Base-by-base conservation (phyloP, 177 flowering plant genomes). In the Vitis hybrid region DNA sequence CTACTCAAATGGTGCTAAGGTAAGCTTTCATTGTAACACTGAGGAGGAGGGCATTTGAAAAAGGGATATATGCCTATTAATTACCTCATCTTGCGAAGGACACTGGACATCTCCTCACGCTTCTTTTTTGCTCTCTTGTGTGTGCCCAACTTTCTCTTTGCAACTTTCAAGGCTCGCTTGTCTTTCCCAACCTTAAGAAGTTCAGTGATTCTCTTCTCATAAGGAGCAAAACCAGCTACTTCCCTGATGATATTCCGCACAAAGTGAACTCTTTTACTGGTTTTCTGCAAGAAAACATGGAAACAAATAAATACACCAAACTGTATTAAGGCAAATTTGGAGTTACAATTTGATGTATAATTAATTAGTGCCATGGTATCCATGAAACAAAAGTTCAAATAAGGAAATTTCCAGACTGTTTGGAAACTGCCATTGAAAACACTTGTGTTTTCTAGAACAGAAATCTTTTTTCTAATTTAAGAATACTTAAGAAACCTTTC, bases 151-250 rank as follows among this genome's bases (percentile, higher is more conserved):
- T 34, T 34, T 34, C 45, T 34, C 45, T 34, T 34, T 1, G 45
- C 45, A 34, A 68, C 71, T 51, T 74, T 74, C 55, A 74, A 26
- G 30, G n/a, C 8, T 75, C 79, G 56, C 75, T 26, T 51, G 64
- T 76, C 7, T 72, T 75, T 26, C 30, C 30, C 30, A 57, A 76
- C 79, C 63, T 68, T 76, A 3, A 76, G 75, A 62, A 76, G 79
- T 56, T 76, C 79, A 64, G 79, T 76, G 55, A 76, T 76, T 64
- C 79, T 76, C 63, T 76, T 76, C 70, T 76, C 79, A 68, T 72
- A 76, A 3, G 79, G 79, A 14, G 79, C 79, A 68, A 76, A 72
- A 4, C 79, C 79, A 68, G 79, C 79, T 12, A 76, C 75, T 45
- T 76, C 75, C 64, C 72, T 72, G 68, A 76, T 76, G 39, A 70